Evolutionary conservation across 768 basidiomycete genomes (phyloP), one percentile per base, ranked within the genome.

Genomic region (Galerina sulciceps): DNA sequence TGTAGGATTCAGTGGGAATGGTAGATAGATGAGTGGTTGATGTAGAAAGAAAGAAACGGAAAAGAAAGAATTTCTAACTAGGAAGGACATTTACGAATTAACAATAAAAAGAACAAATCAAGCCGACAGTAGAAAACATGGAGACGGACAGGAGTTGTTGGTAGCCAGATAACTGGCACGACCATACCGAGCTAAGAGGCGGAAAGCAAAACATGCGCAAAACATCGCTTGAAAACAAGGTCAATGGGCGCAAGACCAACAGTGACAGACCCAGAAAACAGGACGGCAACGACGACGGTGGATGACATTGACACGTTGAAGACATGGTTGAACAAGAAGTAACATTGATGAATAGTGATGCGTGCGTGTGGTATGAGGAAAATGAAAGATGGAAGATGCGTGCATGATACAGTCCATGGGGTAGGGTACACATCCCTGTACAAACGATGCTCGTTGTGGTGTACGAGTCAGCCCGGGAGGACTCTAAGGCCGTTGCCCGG

Each of bases 21-120:
- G 53, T 41, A 52, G 59, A 31, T 54, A 64, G 18, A 44, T 40
- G 11, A 51, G 55, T 44, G 49, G 35, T 34, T 45, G 50, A 48
- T 44, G 53, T 35, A 57, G 49, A 48, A 35, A 44, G 34, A 57
- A 59, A 35, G 46, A n/a, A n/a, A n/a, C n/a, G 38, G 15, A 41
- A 26, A 53, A 43, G 43, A 59, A 38, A 56, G 53, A 31, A 31
- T 31, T 31, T 31, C 26, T 31, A 26, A 55, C 45, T 48, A 52
- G 26, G 47, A 50, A 61, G 56, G n/a, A 50, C 53, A 60, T 55
- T 52, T 42, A 42, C 41, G 37, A 36, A 22, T 47, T 52, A 53
- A 44, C 38, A 54, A 59, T 54, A 31, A 40, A 48, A 47, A n/a
- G n/a, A 52, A 58, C 40, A 53, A 59, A 59, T 40, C 51, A 46